Conservation (phyloP, 2,329 filamentous ascomycete genomes). For the Leptographium radiaticola region DNA sequence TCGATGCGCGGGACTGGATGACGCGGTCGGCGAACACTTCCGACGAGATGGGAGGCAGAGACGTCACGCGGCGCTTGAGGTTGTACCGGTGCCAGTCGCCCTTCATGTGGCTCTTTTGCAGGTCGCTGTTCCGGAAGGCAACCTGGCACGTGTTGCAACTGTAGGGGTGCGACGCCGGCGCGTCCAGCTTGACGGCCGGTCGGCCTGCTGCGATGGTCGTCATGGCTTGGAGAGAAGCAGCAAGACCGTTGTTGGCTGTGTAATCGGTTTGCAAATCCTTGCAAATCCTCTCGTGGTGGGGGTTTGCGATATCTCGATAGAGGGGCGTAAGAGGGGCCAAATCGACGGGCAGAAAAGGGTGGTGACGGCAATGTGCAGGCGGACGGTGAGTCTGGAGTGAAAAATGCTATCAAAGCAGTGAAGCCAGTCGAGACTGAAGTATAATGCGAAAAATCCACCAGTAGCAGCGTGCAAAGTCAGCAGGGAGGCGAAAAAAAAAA, state of each 20-base stretch:
- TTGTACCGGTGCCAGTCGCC: conserved; percentile 99
- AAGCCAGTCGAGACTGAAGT: background rate
- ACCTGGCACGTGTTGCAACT: conserved; percentile 98
- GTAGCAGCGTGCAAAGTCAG: too few relatives aligned
- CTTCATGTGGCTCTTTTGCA: conserved; percentile 93
- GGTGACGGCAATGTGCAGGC: background rate
- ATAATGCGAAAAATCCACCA: too few relatives aligned
- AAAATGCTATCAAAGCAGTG: background rate
- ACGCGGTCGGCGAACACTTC: conserved; percentile 95
- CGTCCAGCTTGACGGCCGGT: conserved; percentile 16
- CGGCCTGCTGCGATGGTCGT: conserved; percentile 31
- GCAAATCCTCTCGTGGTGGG: background rate
- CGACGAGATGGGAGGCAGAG: conserved; percentile 77
- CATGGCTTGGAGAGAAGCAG: conserved; percentile 24
- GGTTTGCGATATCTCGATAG: background rate
- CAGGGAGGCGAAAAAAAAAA: background rate
- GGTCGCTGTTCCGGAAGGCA: conserved; percentile 84
- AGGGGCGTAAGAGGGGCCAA: background rate
- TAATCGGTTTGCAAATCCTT: too few relatives aligned
- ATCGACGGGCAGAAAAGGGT: background rate
- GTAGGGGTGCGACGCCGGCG: conserved; percentile 60
- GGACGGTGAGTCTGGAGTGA: background rate
- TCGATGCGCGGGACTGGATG: conserved; percentile 73
- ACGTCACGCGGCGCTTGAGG: conserved; percentile 84
- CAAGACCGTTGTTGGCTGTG: background rate